A percentile compares a stretch with the other conserved stretches of the same genome.
phyloP scores from a whole-genome alignment of 169 alveolate genomes.

The Cryptosporidium viatorum region DNA sequence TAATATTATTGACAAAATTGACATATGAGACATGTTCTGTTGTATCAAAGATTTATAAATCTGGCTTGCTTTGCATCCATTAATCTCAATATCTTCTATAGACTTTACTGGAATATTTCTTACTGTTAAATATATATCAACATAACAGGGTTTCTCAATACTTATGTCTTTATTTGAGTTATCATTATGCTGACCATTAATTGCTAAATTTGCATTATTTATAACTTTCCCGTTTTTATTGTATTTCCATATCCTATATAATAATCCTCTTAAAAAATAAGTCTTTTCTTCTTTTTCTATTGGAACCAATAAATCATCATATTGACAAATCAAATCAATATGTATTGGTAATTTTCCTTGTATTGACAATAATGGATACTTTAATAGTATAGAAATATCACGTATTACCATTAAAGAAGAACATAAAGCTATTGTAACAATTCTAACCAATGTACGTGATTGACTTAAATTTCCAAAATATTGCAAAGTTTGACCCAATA shows the following conservation, averaged over 20 bases:
- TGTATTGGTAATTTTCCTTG: conserved; percentile 43
- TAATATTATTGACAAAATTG: conserved; percentile 24
- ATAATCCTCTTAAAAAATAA: conserved; percentile 51
- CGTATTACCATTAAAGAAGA: conserved; percentile 59
- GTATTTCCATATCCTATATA: conserved; percentile 41
- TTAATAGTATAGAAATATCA: conserved; percentile 33
- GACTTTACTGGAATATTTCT: conserved; percentile 37
- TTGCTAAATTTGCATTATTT: not conserved
- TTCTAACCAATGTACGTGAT: conserved; percentile 49
- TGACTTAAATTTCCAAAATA: conserved; percentile 27
- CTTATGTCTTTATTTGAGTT: not conserved
- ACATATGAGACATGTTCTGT: conserved; percentile 23
- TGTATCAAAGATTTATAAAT: not conserved
- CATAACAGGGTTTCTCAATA: not conserved
- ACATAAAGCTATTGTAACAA: conserved; percentile 55
- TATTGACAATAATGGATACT: conserved; percentile 54
- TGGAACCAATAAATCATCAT: conserved; percentile 64
- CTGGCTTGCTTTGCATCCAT: conserved; percentile 25
- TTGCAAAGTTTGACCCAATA: conserved; percentile 41
- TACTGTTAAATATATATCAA: conserved; percentile 33
- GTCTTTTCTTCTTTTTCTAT: conserved; percentile 41
- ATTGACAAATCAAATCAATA: conserved; percentile 47
- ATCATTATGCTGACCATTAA: not conserved
- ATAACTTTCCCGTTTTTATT: not conserved
- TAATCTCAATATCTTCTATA: conserved; percentile 49